phyloP scores from a whole-genome alignment of 2,329 filamentous ascomycete species.

The Westerdykella aurantiaca region DNA sequence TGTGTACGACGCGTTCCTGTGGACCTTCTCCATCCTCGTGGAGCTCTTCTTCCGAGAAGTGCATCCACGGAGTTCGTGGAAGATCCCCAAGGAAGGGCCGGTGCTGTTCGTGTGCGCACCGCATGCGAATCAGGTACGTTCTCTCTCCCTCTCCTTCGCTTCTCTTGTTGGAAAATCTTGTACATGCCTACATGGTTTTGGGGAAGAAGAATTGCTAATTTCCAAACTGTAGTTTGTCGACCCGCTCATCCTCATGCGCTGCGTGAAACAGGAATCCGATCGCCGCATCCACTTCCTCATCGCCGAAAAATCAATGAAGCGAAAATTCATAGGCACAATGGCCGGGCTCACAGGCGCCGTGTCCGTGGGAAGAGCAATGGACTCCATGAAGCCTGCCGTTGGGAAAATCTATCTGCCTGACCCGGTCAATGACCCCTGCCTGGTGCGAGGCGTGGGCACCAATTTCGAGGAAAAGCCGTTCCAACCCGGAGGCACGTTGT shows the following conservation, averaged over 20 bases:
- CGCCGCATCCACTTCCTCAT: conserved; percentile 89
- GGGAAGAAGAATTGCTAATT: not conserved
- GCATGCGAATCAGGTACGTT: conserved; percentile 82
- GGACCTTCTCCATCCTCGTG: conserved; percentile 73
- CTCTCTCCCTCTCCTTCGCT: no score
- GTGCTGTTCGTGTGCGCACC: conserved; percentile 94
- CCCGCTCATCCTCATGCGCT: conserved; percentile 86
- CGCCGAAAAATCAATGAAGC: conserved; percentile 89
- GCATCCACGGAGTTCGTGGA: conserved; percentile 90
- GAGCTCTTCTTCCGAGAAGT: conserved; percentile 99
- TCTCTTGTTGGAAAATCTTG: no score
- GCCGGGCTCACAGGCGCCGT: conserved; percentile 82
- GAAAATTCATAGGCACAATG: conserved; percentile 80
- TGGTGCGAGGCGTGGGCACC: conserved; percentile 73
- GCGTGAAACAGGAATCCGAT: conserved; percentile 76
- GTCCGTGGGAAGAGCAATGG: conserved; percentile 87
- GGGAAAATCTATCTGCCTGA: conserved; percentile 87
- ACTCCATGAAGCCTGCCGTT: conserved; percentile 70
- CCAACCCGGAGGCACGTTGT: conserved; percentile 74
- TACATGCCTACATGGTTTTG: no score
- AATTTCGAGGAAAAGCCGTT: conserved; percentile 70
- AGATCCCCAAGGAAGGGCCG: conserved; percentile 79
- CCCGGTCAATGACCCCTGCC: conserved; percentile 73
- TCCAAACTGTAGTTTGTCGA: conserved; percentile 70
- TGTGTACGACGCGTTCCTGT: conserved; percentile 73